A percentile compares a stretch with the other conserved stretches of the same genome.
These are phyloP conservation scores for Aspergillus sp. DNA, from an alignment of 2,329 filamentous ascomycete species.

Conservation along the genomic window DNA sequence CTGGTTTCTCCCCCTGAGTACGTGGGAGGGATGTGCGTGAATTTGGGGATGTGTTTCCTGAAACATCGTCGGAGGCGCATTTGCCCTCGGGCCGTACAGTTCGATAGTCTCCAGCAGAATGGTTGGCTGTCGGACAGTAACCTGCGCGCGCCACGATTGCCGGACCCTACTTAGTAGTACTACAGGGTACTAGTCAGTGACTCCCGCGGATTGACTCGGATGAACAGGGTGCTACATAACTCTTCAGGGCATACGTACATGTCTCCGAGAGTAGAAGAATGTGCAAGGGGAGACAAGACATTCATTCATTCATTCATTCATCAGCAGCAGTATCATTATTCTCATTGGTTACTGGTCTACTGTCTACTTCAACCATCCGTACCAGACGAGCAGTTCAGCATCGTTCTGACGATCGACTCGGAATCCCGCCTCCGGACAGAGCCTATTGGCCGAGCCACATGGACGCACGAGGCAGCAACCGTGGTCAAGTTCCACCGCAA, in stretches of 20 bases:
- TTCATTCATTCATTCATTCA: neutral
- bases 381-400: neutral
- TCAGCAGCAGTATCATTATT: too few species aligned
- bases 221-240: neutral
- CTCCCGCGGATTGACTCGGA: too few species aligned
- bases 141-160: neutral
- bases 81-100: neutral
- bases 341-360: too few species aligned
- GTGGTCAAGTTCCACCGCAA: conserved; percentile 7
- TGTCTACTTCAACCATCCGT: too few species aligned
- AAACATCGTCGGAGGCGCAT: neutral
- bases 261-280: neutral
- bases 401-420: conserved; percentile 11
- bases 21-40: too few species aligned
- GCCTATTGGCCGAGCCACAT: conserved; percentile 3
- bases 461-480: conserved; percentile 9
- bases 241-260: neutral
- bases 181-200: too few species aligned
- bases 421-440: conserved; percentile 7
- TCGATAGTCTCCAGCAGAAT: neutral
- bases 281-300: neutral
- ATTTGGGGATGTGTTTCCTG: too few species aligned
- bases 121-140: neutral
- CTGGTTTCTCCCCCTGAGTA: neutral
- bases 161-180: too few species aligned